Evolutionary conservation across 768 basidiomycete species (phyloP).

Genomic region (Neoboletus brunneissimus): DNA sequence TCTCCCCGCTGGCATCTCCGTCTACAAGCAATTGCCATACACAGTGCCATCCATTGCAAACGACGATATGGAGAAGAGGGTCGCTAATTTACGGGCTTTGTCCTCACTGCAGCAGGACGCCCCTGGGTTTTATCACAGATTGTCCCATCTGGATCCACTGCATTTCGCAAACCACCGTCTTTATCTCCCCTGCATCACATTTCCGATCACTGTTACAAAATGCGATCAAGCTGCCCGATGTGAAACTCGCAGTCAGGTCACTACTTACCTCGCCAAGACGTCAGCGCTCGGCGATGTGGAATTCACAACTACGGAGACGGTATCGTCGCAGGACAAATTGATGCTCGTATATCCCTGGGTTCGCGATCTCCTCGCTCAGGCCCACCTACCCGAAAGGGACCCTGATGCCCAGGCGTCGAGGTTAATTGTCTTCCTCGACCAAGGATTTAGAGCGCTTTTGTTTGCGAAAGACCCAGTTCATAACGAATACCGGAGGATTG

Average conservation of each 20-base stretch:
- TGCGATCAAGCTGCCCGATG: neutral
- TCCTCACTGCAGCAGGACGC: neutral
- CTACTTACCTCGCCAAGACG: neutral
- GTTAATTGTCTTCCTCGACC: neutral
- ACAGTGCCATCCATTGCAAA: neutral
- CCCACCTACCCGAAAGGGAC: neutral
- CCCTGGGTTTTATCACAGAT: neutral
- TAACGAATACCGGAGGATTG: neutral
- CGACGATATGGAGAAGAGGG: neutral
- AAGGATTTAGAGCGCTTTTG: neutral
- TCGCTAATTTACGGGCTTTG: neutral
- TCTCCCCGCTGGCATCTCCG: neutral
- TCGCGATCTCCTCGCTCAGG: neutral
- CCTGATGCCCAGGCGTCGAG: neutral
- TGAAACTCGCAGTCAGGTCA: neutral
- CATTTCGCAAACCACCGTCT: neutral
- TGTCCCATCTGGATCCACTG: neutral
- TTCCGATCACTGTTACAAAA: neutral
- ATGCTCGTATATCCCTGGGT: neutral
- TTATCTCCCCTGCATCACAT: neutral
- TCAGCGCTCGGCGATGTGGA: neutral
- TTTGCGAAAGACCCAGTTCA: neutral
- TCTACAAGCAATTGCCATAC: neutral
- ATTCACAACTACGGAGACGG: neutral
- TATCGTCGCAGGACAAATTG: neutral